These are phyloP conservation scores for Diaporthe longicolla DNA, from an alignment of 2,329 filamentous ascomycete genomes.

Conservation along the genomic window DNA sequence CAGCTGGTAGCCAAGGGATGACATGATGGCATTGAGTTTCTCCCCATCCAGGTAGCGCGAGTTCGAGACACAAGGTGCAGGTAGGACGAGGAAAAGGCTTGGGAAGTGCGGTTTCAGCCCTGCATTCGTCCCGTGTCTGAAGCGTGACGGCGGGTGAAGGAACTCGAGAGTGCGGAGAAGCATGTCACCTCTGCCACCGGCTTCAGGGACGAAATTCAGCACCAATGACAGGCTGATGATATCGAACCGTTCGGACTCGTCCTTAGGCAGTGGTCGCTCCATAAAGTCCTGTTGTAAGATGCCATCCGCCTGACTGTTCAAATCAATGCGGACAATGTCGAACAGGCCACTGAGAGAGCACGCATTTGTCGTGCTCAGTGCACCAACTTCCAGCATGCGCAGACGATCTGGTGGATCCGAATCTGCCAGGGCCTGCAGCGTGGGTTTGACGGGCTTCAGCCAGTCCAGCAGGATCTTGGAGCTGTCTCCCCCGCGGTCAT, in stretches of 20 bases:
- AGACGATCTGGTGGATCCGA: slow-evolving; percentile 52
- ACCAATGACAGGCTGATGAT: slow-evolving; percentile 93
- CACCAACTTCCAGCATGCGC: slow-evolving; percentile 89
- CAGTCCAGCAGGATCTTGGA: slow-evolving; percentile 75
- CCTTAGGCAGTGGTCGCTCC: slow-evolving; percentile 80
- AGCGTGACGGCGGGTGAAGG: slow-evolving; percentile 59
- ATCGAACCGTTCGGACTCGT: slow-evolving; percentile 79
- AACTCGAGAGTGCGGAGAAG: slow-evolving; percentile 82
- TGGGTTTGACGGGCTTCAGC: slow-evolving; percentile 60
- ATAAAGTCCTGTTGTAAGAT: slow-evolving; percentile 96
- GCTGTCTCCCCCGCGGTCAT: slow-evolving; percentile 77
- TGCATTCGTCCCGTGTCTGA: slow-evolving; percentile 38
- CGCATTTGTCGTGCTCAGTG: slow-evolving; percentile 86
- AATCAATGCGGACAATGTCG: slow-evolving; percentile 85
- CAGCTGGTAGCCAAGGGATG: slow-evolving; percentile 78
- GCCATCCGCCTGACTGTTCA: slow-evolving; percentile 85
- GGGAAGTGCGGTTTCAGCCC: slow-evolving; percentile 63
- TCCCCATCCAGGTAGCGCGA: slow-evolving; percentile 88
- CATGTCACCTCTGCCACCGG: slow-evolving; percentile 85
- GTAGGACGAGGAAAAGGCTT: slow-evolving; percentile 89
- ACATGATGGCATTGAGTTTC: slow-evolving; percentile 80
- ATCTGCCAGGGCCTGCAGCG: slow-evolving; percentile 38
- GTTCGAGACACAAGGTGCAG: slow-evolving; percentile 88
- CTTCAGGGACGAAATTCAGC: slow-evolving; percentile 91
- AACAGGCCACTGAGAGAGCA: slow-evolving; percentile 82